phyloP scores from a whole-genome alignment of 345 rosid species.

The Psidium friedrichsthalianum region DNA sequence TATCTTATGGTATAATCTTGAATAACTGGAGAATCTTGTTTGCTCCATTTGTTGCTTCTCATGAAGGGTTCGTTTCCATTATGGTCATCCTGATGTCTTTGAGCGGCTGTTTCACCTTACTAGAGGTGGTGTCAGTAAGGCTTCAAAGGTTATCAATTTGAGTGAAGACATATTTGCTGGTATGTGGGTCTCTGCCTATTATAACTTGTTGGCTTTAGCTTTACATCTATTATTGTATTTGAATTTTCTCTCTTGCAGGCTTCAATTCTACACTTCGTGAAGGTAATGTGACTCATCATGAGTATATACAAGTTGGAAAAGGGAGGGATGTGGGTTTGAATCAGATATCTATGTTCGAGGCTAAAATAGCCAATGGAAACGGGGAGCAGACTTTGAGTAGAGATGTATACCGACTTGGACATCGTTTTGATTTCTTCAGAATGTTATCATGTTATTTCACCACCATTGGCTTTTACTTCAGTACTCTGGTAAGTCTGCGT shows the following conservation, averaged over 20 bases:
- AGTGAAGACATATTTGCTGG: slow-evolving; percentile 99
- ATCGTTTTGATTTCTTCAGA: slow-evolving; percentile 95
- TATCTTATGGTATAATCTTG: neutral
- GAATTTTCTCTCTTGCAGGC: slow-evolving; percentile 29
- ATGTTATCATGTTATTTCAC: slow-evolving; percentile 98
- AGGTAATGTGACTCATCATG: slow-evolving; percentile 99
- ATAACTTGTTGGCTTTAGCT: neutral
- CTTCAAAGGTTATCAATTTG: slow-evolving; percentile 90
- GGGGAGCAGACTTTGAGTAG: slow-evolving; percentile 98
- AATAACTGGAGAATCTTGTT: neutral
- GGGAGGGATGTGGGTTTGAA: slow-evolving; percentile 99
- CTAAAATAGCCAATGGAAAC: slow-evolving; percentile 96
- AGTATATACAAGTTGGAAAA: slow-evolving; percentile 98
- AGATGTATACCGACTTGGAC: slow-evolving; percentile 95
- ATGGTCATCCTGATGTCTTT: slow-evolving; percentile 99
- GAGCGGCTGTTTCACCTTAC: slow-evolving; percentile 97
- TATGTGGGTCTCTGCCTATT: slow-evolving; percentile 7
- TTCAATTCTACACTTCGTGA: slow-evolving; percentile 98
- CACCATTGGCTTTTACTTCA: slow-evolving; percentile 95
- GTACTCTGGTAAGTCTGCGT: slow-evolving; percentile 54
- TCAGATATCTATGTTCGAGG: slow-evolving; percentile 99
- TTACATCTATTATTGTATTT: neutral
- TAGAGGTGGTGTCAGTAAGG: slow-evolving; percentile 98
- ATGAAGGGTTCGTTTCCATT: slow-evolving; percentile 93
- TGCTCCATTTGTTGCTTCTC: neutral